Conservation (phyloP, 2,329 filamentous ascomycete species). For the Ophidiomyces ophidiicola region DNA sequence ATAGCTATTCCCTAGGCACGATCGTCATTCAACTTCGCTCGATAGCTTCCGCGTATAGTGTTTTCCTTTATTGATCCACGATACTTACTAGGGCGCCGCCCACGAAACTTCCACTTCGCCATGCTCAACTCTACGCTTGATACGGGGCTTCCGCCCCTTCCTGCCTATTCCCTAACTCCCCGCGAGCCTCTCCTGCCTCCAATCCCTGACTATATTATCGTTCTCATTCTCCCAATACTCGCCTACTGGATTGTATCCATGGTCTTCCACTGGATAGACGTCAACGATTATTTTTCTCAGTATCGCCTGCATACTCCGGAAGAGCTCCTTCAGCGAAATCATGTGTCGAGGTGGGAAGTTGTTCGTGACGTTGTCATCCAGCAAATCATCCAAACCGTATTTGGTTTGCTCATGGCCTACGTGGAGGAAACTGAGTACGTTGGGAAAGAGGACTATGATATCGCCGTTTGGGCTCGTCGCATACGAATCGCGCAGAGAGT, state of each 20-base stretch:
- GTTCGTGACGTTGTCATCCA: conserved; percentile 84
- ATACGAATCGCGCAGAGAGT: conserved; percentile 65
- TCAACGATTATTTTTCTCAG: conserved; percentile 71
- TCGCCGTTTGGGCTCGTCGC: conserved; percentile 79
- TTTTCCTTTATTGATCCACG: too few relatives aligned
- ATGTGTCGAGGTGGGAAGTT: conserved; percentile 71
- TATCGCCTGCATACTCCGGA: conserved; percentile 92
- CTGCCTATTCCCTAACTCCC: conserved; percentile 61
- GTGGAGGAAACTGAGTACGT: conserved; percentile 62
- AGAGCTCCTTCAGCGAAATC: conserved; percentile 77
- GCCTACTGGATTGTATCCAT: conserved; percentile 82
- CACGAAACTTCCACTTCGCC: too few relatives aligned
- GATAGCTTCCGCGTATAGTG: too few relatives aligned
- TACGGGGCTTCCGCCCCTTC: conserved; percentile 65
- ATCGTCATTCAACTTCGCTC: background rate
- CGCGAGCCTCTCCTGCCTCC: conserved; percentile 61
- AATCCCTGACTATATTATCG: conserved; percentile 69
- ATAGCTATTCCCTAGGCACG: too few relatives aligned
- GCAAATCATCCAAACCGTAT: conserved; percentile 73
- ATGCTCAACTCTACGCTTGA: conserved; percentile 25
- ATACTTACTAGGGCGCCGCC: too few relatives aligned
- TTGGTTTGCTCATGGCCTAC: conserved; percentile 54
- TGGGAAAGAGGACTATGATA: conserved; percentile 72
- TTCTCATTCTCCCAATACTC: conserved; percentile 61
- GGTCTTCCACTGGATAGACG: conserved; percentile 78